Conservation (phyloP, 2,329 filamentous ascomycete genomes). For the Seiridium unicorne region DNA sequence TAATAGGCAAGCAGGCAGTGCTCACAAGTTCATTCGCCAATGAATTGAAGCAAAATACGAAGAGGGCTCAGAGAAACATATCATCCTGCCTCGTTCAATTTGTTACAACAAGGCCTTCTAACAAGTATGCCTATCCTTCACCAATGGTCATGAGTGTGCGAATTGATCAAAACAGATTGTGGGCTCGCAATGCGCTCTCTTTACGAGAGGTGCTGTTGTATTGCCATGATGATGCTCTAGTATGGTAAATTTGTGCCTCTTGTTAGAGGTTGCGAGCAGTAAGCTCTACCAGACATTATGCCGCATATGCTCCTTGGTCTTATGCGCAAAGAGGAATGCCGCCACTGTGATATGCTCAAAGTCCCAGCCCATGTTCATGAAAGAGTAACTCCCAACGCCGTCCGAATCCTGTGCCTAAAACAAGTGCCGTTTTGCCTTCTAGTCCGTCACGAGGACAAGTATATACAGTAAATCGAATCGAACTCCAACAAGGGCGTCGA, state of each 20-base stretch:
- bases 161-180: neutral
- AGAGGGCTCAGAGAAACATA: no score
- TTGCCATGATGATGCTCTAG: conserved; percentile 4
- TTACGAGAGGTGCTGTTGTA: neutral
- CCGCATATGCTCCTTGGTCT: neutral
- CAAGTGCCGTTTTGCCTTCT: conserved; percentile 14
- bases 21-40: no score
- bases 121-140: no score
- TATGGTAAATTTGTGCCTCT: neutral
- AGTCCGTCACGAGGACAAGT: conserved; percentile 14
- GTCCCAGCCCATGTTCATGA: conserved; percentile 9
- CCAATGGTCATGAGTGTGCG: no score
- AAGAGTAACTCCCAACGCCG: conserved; percentile 19
- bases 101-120: no score
- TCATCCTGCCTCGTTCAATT: no score
- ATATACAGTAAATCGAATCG: conserved; percentile 17
- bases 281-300: conserved; percentile 7
- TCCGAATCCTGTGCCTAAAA: conserved; percentile 13
- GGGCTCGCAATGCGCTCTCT: neutral
- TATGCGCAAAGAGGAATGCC: neutral
- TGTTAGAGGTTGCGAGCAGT: neutral
- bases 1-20: no score
- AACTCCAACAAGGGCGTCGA: conserved; percentile 20
- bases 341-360: conserved; percentile 8
- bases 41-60: no score